Conservation (phyloP, 306 rosid genomes). For the Trifolium fragiferum region DNA sequence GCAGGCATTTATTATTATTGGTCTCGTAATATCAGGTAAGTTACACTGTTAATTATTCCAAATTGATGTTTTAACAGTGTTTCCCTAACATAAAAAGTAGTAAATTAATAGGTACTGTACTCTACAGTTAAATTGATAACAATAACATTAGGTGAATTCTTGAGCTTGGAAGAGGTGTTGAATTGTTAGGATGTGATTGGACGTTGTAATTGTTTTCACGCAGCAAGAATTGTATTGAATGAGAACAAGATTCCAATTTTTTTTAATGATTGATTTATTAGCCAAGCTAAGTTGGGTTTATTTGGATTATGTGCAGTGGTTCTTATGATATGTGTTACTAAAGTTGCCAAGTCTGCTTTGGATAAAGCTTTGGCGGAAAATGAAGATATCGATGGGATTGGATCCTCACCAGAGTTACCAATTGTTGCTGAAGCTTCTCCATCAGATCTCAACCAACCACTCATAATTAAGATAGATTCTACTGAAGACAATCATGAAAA, state of each 20-base stretch:
- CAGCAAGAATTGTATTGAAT: no score
- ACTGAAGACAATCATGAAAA: slow-evolving; percentile 61
- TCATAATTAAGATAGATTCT: slow-evolving; percentile 73
- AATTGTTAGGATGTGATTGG: no score
- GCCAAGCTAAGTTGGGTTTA: slow-evolving; percentile 9
- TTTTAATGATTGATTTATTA: no score
- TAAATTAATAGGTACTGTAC: slow-evolving; percentile 1
- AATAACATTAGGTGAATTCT: no score
- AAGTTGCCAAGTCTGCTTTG: slow-evolving; percentile 84
- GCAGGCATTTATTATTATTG: slow-evolving; percentile 78
- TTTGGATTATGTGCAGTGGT: slow-evolving; percentile 69
- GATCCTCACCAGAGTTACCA: slow-evolving; percentile 56
- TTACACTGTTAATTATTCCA: slow-evolving; percentile 24
- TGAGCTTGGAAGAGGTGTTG: no score
- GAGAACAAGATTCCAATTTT: no score
- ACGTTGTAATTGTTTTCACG: no score
- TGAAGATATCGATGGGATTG: slow-evolving; percentile 58
- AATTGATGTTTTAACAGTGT: background rate
- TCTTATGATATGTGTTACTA: slow-evolving; percentile 76
- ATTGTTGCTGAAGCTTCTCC: slow-evolving; percentile 60
- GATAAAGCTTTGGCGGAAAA: slow-evolving; percentile 93
- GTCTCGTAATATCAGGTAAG: slow-evolving; percentile 81
- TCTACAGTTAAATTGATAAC: no score
- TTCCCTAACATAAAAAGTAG: background rate
- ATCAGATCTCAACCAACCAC: slow-evolving; percentile 74